Evolutionary conservation across 352 stramenopile genomes (phyloP), one percentile per base, ranked within the genome.

Genomic region (Pythium periplocum): DNA sequence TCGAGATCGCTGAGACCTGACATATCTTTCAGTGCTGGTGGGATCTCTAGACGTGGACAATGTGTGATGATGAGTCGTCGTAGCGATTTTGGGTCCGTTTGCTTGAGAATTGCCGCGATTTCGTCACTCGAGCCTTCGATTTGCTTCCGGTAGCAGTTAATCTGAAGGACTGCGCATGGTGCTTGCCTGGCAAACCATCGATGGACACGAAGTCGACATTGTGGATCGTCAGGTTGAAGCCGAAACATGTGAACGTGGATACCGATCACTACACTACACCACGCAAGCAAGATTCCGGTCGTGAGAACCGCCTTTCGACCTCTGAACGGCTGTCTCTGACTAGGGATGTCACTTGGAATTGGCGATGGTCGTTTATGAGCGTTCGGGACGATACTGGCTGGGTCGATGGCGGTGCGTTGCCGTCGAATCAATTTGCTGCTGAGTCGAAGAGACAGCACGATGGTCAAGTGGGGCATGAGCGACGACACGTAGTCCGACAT

Each of bases 51-150:
- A 4, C 36, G 31, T 8, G 42, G 40, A 34, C 58, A 65, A 40
- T 65, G 58, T 7, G 58, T 65, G 47, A 60, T 35, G 36, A 65
- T 60, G 12, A 65, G 31, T 35, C 60, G 59, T 30, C 48, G 45
- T 4, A 65, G 17, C 1, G 57, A 37, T 3, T 36, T 40, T 3
- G 47, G 45, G 30, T 65, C 58, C 1, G 56, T 45, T 32, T 40
- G 51, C 6, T 2, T 5, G 10, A 65, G 42, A 2, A 38, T 31
- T 1, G 9, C 4, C 4, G 51, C 26, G 38, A 65, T 59, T 1
- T 64, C 45, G 2, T 34, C 8, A 2, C 46, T 17, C 9, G 41
- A 51, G 0, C 57, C 51, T 3, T 33, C 6, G 34, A 52, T 44
- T n/a, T 17, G 7, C n/a, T 43, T 41, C 4, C 45, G 51, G 17